Conservation (phyloP, 2,329 filamentous ascomycete species). For the Talaromyces sp. region DNA sequence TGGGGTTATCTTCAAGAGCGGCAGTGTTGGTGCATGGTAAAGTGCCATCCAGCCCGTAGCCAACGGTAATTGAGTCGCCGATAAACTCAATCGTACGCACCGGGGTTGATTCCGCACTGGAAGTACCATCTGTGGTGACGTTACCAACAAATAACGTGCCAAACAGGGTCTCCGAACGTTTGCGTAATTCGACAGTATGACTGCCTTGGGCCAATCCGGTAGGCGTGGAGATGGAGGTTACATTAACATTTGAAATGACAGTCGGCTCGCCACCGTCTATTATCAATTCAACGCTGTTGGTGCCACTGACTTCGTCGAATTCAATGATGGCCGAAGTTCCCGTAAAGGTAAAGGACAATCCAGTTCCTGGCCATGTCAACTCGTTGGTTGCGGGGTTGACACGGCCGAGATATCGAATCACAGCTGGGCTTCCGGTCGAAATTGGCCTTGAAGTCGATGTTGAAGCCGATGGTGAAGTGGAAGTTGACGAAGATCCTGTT, state of each 20-base stretch:
- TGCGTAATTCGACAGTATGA: constrained; percentile 14
- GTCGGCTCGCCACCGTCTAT: constrained; percentile 8
- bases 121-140: constrained; percentile 9
- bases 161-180: constrained; percentile 14
- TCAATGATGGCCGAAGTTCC: constrained; percentile 7
- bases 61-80: constrained; percentile 17
- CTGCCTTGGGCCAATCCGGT: background rate
- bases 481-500: background rate
- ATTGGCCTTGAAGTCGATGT: background rate
- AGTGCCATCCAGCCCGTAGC: constrained; percentile 12
- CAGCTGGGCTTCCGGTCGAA: background rate
- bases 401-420: constrained; percentile 11
- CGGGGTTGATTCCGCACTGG: background rate
- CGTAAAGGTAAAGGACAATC: constrained; percentile 3
- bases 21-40: constrained; percentile 16
- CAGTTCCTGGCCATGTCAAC: constrained; percentile 17
- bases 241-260: constrained; percentile 11
- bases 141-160: constrained; percentile 9
- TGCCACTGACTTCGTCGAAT: constrained; percentile 4
- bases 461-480: background rate
- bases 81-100: constrained; percentile 12
- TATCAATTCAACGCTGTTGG: constrained; percentile 12
- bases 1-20: constrained; percentile 16
- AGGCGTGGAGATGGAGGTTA: constrained; percentile 5
- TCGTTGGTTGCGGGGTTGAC: constrained; percentile 13